Evolutionary conservation across 805 yeast genomes (phyloP), one percentile per base, ranked within the genome.

Genomic region (Candida montana): DNA sequence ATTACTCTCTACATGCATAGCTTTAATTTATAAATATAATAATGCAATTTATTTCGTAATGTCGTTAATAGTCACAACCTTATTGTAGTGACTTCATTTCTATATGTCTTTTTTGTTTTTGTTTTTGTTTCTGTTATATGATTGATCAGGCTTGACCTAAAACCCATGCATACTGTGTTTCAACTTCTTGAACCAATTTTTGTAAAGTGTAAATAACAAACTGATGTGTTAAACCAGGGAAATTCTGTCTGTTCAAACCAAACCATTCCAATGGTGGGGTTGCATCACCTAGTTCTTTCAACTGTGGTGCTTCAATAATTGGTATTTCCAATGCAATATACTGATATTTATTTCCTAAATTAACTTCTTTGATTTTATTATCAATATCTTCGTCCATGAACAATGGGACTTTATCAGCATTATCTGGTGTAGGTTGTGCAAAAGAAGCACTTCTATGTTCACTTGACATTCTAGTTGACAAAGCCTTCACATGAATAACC

Each of bases 191-290:
- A 11, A 86, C 86, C 42, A 88, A 51, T 44, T 78, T 75, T 53
- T 88, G 96, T 39, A 93, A 65, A 2, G 81, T 76, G 12, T 83
- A 74, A 37, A 90, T 83, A 0, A 81, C 78, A 46, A 77, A 67
- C 59, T 88, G 91, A 57, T 93, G 97, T 0, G 96, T 83, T 44
- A 85, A 72, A 31, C 84, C 80, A 0, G 99, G 99, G 50, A 93
- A 79, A 50, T 81, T 77, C 53, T 83, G 76, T 50, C 98, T 72
- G 59, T 93, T 93, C 24, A 93, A 70, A 2, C 99, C 99, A 66
- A 93, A 85, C 99, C 99, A 93, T 59, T 93, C 99, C 44, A 93
- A 65, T 2, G 99, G 99, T 1, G 99, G 99, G 0, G 99, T 93
- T 1, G 97, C 98, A 63, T 83, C 90, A 20, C 99, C 98, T 53